Base-by-base conservation (phyloP, 805 yeast genomes). In the Candida lessepsii region DNA sequence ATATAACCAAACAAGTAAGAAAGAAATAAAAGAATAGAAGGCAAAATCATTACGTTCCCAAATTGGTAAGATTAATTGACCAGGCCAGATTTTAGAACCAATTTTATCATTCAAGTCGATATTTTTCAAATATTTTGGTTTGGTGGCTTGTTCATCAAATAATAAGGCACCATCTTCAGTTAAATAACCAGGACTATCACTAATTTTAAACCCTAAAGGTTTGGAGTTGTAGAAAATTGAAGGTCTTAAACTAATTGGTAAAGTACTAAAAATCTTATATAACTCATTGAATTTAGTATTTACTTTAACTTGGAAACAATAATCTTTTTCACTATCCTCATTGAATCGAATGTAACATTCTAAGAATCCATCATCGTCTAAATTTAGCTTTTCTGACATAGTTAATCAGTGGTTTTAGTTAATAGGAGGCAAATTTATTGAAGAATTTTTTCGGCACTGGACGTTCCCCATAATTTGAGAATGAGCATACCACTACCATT, bases 241-340 rank as follows among this genome's bases (percentile, higher is more conserved):
- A 13, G 98, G 98, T 52, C 91, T 77, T 48, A 91, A 71, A 19
- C 84, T 75, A 52, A 90, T 73, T 19, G 93, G 91, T 46, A 89
- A 67, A 1, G 73, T 60, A 28, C 71, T 64, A 55, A 90, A 88
- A 35, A 89, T 78, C 38, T 71, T 66, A 46, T 73, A 55, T 48
- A 90, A 73, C 21, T 76, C 78, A 15, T 70, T 63, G 49, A 90
- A 81, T 5, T 80, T 76, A 40, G 80, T 76, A 20, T 70, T 69
- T 14, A 77, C 63, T 17, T 74, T 70, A n/a, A 89, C 77, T 49
- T 78, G 81, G 67, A 91, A 87, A 52, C 96, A 86, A 63, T 88
- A 90, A 60, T 91, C 99, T 60, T 84, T 84, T 54, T 88, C 96
- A 35, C 67, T 61, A 56, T 90, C 96, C 43, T 78, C 83, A 58